These are phyloP conservation scores for Lasiosphaeria miniovina DNA, from an alignment of 495 filamentous ascomycete genomes.

Conservation along the genomic window DNA sequence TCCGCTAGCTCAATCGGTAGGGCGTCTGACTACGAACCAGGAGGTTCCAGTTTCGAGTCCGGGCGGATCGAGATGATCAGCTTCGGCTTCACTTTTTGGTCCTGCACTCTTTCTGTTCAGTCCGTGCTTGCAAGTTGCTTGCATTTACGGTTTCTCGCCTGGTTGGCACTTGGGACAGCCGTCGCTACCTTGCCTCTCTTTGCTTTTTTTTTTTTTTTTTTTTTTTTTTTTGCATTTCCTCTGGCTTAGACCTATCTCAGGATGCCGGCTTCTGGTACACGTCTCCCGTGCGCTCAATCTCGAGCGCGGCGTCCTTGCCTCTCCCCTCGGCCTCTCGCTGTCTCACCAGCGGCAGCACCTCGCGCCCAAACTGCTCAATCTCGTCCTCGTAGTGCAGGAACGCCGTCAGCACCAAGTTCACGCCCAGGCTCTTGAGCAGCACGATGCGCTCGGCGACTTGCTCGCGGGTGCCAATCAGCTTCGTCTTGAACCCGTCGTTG, in stretches of 20 bases:
- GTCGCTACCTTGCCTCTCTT: background rate
- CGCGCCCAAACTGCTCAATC: slow-evolving; percentile 44
- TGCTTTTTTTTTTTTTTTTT: background rate
- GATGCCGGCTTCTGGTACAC: slow-evolving; percentile 29
- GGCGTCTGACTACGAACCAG: background rate
- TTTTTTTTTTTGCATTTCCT: background rate
- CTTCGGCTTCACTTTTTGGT: background rate
- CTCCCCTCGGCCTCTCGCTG: slow-evolving; percentile 43
- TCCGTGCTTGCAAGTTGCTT: background rate
- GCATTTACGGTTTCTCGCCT: background rate
- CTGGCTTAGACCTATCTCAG: background rate
- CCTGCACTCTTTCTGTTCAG: background rate
- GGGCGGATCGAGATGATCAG: background rate
- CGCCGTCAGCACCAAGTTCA: slow-evolving; percentile 39
- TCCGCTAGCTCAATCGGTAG: background rate
- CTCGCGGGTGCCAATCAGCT: slow-evolving; percentile 47
- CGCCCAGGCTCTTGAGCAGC: slow-evolving; percentile 45
- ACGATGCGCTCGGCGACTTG: slow-evolving; percentile 48
- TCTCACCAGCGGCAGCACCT: slow-evolving; percentile 42
- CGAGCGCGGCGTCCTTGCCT: slow-evolving; percentile 42
- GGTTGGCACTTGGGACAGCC: background rate
- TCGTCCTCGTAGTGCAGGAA: slow-evolving; percentile 51
- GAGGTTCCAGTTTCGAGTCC: background rate
- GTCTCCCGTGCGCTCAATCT: slow-evolving; percentile 41
- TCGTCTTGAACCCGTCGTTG: slow-evolving; percentile 52